Evolutionary conservation across 192 early-diverging fungal species (phyloP), one percentile per base, ranked within the genome.

Genomic region (Gonapodya sp.): DNA sequence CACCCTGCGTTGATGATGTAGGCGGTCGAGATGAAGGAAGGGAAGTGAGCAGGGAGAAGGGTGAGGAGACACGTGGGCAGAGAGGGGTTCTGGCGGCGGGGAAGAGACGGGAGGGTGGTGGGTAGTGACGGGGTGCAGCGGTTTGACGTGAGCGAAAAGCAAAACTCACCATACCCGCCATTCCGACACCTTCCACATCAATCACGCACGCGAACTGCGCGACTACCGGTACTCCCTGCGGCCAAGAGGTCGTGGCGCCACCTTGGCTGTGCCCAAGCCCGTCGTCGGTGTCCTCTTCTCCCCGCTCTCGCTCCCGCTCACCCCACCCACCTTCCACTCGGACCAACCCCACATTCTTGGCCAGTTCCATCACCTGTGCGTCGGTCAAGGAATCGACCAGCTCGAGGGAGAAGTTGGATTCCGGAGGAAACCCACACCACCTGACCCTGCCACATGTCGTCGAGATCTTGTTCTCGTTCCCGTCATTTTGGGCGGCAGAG

Each of bases 1-100:
- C 46, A 64, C 46, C 46, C 46, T 8, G 46, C 46, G 46, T 64
- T 64, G 46, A 64, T 64, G 46, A 64, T 64, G 46, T 64, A 64
- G 8, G 46, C 46, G 46, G 46, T 64, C 8, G 46, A 64, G 8
- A 64, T 64, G 46, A 64, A 64, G 8, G 46, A 64, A 64, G 46
- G 46, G 46, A 64, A 64, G 24, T 64, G 46, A 64, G 46, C 24
- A 24, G 46, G 46, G 46, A 64, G 46, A 64, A 64, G 24, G 8
- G 46, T 16, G 24, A 64, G 46, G 8, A 64, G 24, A 64, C 46
- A 64, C 8, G 46, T 64, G 8, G 46, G 46, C 8, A 64, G 46
- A 24, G 46, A 8, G 24, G 46, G 8, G 24, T 64, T 64, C 46
- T 64, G 8, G 8, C 46, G n/a, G n/a, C n/a, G 24, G 46, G 46